These are phyloP conservation scores for Pneumocystis sp. DNA, from an alignment of 1,139 yeast species.

Conservation along the genomic window DNA sequence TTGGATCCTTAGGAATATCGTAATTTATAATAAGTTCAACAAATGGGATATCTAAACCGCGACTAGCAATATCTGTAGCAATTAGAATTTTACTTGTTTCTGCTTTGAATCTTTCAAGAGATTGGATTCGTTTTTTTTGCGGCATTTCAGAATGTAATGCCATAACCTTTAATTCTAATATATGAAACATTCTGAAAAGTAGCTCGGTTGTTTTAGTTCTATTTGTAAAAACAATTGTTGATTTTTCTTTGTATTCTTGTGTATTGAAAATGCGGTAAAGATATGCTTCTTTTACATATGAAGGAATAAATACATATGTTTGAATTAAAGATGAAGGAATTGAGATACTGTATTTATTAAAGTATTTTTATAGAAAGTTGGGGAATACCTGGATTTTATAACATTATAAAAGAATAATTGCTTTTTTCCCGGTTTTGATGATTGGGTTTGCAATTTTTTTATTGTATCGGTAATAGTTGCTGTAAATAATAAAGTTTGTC, in stretches of 20 bases:
- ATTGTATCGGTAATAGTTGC: slow-evolving; percentile 95
- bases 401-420: slow-evolving; percentile 70
- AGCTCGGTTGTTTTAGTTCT: slow-evolving; percentile 82
- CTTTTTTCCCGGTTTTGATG: slow-evolving; percentile 43
- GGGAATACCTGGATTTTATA: slow-evolving; percentile 7
- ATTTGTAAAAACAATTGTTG: slow-evolving; percentile 80
- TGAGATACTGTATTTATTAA: slow-evolving; percentile 43
- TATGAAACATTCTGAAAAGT: slow-evolving; percentile 56
- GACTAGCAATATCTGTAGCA: slow-evolving; percentile 91
- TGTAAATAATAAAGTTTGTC: slow-evolving; percentile 84
- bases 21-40: slow-evolving; percentile 81
- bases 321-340: slow-evolving; percentile 61
- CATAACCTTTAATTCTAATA: slow-evolving; percentile 65
- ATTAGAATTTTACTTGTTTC: slow-evolving; percentile 82
- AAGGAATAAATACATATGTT: slow-evolving; percentile 46
- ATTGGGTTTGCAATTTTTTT: slow-evolving; percentile 57
- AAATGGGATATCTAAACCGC: slow-evolving; percentile 92
- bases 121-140: slow-evolving; percentile 76
- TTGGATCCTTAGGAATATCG: slow-evolving; percentile 93
- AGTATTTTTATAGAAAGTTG: slow-evolving; percentile 21
- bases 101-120: slow-evolving; percentile 83
- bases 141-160: slow-evolving; percentile 92
- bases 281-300: slow-evolving; percentile 82
- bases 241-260: slow-evolving; percentile 46
- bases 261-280: slow-evolving; percentile 51